Evolutionary conservation across 108 stramenopile genomes (phyloP), one percentile per base, ranked within the genome.

Genomic region (Stephanodiscus minutulus): DNA sequence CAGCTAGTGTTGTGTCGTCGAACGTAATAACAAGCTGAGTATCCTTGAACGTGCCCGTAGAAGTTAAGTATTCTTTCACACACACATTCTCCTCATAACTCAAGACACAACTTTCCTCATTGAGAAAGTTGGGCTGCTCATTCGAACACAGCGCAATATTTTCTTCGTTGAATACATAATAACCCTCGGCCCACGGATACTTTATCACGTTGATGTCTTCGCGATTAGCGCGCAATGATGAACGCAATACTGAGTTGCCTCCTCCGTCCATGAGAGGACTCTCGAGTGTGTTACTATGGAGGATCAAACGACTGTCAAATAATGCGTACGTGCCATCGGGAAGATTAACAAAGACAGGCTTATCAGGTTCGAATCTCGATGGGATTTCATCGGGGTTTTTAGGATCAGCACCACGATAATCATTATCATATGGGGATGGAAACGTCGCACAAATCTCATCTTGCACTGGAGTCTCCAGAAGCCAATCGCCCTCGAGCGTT

Each of bases 91-190:
- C 50, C 13, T 79, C 78, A 27, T 68, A 74, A 36, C 44, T 56
- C 31, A 79, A 59, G 12, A 73, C 66, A 20, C 78, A 79, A 29
- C 43, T 21, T 1, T 79, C 78, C 33, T 35, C 47, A 24, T 79
- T 79, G 20, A 79, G 7, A 47, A 79, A 79, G 59, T 79, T 79
- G 7, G 73, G 78, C 31, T 73, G 73, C 52, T 74, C 78, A 48
- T 79, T 79, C 17, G 66, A 35, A 22, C 78, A 79, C 1, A 73
- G 66, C 31, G 66, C 73, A 62, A 74, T 74, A 29, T 79, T 77
- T 12, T 77, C 35, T 25, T 77, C 76, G 57, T 77, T 77, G 39
- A 49, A 54, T 13, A 75, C 66, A 22, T 15, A 54, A 52, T 61
- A 75, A 9, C 62, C 49, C 33, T 12, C 44, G n/a, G 27, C 33